phyloP scores from a whole-genome alignment of 1,139 yeast species.

The Geotrichum histeridarum region DNA sequence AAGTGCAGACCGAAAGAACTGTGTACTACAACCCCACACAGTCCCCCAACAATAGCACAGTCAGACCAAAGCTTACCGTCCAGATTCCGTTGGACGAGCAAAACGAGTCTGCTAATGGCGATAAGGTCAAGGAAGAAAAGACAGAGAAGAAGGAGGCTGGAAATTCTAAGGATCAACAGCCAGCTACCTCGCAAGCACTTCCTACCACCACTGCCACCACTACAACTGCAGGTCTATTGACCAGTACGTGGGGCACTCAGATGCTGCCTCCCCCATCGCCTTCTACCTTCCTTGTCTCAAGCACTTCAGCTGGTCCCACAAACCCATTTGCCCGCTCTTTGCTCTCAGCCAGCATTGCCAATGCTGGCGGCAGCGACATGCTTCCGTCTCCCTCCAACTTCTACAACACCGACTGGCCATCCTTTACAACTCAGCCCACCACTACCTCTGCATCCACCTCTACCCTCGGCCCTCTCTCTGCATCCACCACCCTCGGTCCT shows the following conservation, averaged over 20 bases:
- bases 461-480: constrained; percentile 1
- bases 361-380: constrained; percentile 34
- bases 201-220: not conserved
- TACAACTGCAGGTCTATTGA: not conserved
- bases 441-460: not conserved
- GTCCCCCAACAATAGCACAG: too few species aligned
- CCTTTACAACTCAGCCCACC: not conserved
- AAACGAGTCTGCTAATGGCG: too few species aligned
- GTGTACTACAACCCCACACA: too few species aligned
- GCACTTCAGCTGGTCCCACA: constrained; percentile 28
- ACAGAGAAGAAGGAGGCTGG: too few species aligned
- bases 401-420: constrained; percentile 38
- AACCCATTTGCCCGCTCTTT: constrained; percentile 36
- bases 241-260: not conserved
- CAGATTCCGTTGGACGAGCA: constrained; percentile 34
- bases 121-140: too few species aligned
- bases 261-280: constrained; percentile 3
- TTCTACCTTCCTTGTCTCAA: not conserved
- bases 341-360: constrained; percentile 15
- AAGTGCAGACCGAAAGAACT: not conserved
- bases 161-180: too few species aligned
- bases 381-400: constrained; percentile 42
- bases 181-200: not conserved
- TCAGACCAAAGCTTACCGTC: constrained; percentile 39
- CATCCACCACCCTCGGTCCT: constrained; percentile 1